phyloP scores from a whole-genome alignment of 2,329 filamentous ascomycete species.

The Delphinella strobiligena region DNA sequence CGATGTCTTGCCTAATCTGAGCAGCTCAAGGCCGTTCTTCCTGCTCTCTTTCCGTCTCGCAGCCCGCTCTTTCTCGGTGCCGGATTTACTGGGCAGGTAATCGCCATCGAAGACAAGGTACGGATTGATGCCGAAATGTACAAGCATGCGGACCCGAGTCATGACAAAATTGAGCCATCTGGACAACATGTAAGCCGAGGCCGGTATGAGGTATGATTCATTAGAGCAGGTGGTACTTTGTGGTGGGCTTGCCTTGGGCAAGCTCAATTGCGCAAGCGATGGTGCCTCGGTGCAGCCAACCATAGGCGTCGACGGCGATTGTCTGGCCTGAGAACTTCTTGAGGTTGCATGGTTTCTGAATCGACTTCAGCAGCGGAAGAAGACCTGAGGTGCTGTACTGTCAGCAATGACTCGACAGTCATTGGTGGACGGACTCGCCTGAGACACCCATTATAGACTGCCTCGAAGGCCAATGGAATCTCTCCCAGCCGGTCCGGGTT shows the following conservation, averaged over 20 bases:
- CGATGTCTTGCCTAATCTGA: conserved; percentile 67
- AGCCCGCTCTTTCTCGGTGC: conserved; percentile 68
- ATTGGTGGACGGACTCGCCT: too few species aligned
- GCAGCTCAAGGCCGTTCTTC: conserved; percentile 61
- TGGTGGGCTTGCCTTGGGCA: conserved; percentile 75
- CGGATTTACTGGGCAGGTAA: conserved; percentile 83
- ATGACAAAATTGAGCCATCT: conserved; percentile 87
- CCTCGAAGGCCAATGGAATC: too few species aligned
- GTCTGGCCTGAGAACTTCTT: conserved; percentile 81
- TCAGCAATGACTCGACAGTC: too few species aligned
- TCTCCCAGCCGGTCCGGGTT: too few species aligned
- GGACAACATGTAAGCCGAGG: conserved; percentile 8
- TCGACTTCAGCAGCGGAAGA: conserved; percentile 85
- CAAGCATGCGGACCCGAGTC: conserved; percentile 83
- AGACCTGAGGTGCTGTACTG: conserved; percentile 57
- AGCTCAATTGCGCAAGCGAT: conserved; percentile 84
- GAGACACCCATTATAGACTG: background rate
- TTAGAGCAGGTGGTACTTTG: too few species aligned
- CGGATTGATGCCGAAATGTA: conserved; percentile 86
- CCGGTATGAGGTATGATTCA: conserved; percentile 26
- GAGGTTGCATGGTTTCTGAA: conserved; percentile 76
- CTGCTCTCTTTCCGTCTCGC: conserved; percentile 66
- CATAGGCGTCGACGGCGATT: conserved; percentile 92
- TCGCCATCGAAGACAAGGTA: conserved; percentile 96
- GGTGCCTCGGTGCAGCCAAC: conserved; percentile 92